Evolutionary conservation across 2,329 filamentous ascomycete genomes (phyloP), one percentile per base, ranked within the genome.

Genomic region (Colletotrichum musicola): DNA sequence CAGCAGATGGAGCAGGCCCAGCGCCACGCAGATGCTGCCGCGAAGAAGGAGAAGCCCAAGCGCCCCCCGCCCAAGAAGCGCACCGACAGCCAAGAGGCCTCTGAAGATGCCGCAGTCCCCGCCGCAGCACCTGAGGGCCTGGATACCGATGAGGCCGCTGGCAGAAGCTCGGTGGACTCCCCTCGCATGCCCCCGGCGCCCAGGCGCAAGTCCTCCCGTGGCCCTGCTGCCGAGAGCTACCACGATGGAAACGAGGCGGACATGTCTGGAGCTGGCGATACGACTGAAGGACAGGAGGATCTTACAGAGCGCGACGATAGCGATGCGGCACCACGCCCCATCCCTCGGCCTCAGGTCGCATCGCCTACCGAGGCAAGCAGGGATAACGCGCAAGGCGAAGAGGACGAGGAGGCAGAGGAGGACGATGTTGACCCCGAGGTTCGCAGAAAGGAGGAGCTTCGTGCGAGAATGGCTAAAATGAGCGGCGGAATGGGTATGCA

Each of bases 381-480:
- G 81, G 74, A 77, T 22, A 79, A 81, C 9, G 77, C 77, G 9
- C 83, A 82, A 16, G 83, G 81, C 12, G 85, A 86, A 22, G 86
- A 86, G 18, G 88, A 86, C 3, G 88, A 87, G 12, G 89, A 88
- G 3, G 89, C 89, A 14, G 91, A 91, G n/a, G 92, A 92, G 20
- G 92, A 94, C 30, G 93, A 97, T 16, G 84, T 97, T 59, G 95
- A 98, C 75, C 94, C 94, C 1, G 96, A 99, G 78, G 86, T 93
- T 22, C 90, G 89, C 73, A 91, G 95, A 60, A 93, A 92, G 77
- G 90, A 97, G 81, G 95, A 98, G 77, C 85, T 99, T 38, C 90
- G 96, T 69, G 94, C 96, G 70, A 90, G 96, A 74, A 99, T 99
- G 94, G 96, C 96, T 53, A 98, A 97, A 82, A 96, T 99, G 92